Percentiles rank a stretch among this genome's conserved stretches.
Evolutionary conservation across 768 basidiomycete species (phyloP).

Genomic region (Rhodotorula graminis): DNA sequence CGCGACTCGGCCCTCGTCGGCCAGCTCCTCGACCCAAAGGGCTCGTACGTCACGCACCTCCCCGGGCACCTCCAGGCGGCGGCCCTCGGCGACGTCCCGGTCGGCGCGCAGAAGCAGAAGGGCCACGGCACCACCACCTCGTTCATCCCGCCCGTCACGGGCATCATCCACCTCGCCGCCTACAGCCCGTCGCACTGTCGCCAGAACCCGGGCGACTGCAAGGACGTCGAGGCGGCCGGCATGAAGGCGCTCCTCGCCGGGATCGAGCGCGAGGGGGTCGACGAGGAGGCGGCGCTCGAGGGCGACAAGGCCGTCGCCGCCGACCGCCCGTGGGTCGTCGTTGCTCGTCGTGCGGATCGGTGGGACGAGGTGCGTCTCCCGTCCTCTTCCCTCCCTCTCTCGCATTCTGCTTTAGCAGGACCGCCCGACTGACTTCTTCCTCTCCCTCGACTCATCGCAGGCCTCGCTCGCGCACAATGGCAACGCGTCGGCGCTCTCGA

Average conservation of each 20-base stretch:
- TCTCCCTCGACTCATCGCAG: not conserved
- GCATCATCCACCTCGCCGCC: constrained; percentile 41
- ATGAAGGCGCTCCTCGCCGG: constrained; percentile 29
- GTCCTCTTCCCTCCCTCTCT: not conserved
- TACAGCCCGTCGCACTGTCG: constrained; percentile 30
- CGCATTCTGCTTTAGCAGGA: too few relatives aligned
- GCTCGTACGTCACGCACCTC: constrained; percentile 10
- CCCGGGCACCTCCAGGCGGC: constrained; percentile 19
- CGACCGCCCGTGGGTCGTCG: constrained; percentile 38
- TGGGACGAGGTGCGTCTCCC: constrained; percentile 31
- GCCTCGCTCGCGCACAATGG: constrained; percentile 14
- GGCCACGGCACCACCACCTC: constrained; percentile 21
- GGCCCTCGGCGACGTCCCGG: constrained; percentile 15
- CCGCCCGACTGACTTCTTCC: not conserved
- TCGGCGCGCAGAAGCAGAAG: constrained; percentile 22
- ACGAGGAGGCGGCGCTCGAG: not conserved
- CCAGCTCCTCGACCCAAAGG: constrained; percentile 15
- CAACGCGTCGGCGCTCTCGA: constrained; percentile 23
- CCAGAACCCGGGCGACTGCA: constrained; percentile 37
- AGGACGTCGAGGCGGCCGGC: constrained; percentile 34
- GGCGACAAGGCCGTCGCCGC: constrained; percentile 6
- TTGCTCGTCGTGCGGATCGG: constrained; percentile 24
- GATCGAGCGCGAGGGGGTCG: constrained; percentile 16
- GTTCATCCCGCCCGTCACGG: constrained; percentile 36
- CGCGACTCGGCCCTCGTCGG: constrained; percentile 23